Base-by-base conservation (phyloP, 768 basidiomycete genomes). In the Rhodotorula taiwanensis region DNA sequence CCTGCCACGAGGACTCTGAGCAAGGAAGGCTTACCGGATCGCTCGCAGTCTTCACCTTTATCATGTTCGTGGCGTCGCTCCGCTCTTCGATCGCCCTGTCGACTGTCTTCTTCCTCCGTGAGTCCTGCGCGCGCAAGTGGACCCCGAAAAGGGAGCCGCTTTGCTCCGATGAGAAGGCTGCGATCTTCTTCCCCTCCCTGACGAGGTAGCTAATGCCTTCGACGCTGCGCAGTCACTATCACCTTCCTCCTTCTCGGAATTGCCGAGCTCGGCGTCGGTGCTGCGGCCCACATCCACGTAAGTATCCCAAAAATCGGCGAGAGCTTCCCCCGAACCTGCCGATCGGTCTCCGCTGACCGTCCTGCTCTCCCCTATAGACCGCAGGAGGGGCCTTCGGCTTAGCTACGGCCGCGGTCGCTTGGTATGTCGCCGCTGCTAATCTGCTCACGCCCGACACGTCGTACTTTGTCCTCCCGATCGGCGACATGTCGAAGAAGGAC, bases 311-410 rank as follows among this genome's bases (percentile, higher is more conserved):
- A n/a, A n/a, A n/a, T n/a, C n/a, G n/a, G n/a, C n/a, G n/a, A n/a
- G n/a, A n/a, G n/a, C n/a, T n/a, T n/a, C n/a, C n/a, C n/a, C n/a
- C n/a, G n/a, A n/a, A n/a, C n/a, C n/a, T n/a, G n/a, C n/a, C n/a
- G n/a, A n/a, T n/a, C n/a, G n/a, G n/a, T n/a, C n/a, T n/a, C n/a
- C n/a, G n/a, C n/a, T n/a, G n/a, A n/a, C n/a, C n/a, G n/a, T n/a
- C n/a, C n/a, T n/a, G n/a, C n/a, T n/a, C 16, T 16, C 36, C 36
- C 16, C 16, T 39, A 9, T 16, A 39, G 36, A 74, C 65, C 36
- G 77, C 77, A 13, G 77, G 77, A 15, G 77, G 77, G 7, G 75
- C 71, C 5, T 74, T 77, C 54, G 78, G 77, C 11, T 63, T 77
- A 39, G 70, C 74, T 55, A 50, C 49, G 1, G 49, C 49, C 6